Conservation (phyloP, 1,284 basidiomycete genomes). For the Pseudozyma sp. region DNA sequence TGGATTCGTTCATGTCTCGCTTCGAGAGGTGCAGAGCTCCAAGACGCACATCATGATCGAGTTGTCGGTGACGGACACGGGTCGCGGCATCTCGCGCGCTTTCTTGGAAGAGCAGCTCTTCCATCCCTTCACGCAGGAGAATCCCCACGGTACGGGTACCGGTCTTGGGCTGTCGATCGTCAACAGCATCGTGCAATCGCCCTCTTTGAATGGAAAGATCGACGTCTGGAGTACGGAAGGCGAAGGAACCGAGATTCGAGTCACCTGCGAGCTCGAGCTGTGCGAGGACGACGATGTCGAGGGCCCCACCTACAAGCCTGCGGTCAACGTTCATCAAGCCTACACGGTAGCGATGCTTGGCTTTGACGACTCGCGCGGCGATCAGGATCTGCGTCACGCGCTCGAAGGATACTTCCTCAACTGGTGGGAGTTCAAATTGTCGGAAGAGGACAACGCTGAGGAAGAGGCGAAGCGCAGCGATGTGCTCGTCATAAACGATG, state of each 20-base stretch:
- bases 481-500: conserved; percentile 86
- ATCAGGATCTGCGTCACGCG: conserved; percentile 77
- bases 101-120: conserved; percentile 84
- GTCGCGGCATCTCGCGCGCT: conserved; percentile 74
- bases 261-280: conserved; percentile 82
- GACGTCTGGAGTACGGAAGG: conserved; percentile 89
- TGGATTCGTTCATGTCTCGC: conserved; percentile 86
- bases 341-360: conserved; percentile 79
- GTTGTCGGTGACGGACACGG: conserved; percentile 87
- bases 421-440: conserved; percentile 81
- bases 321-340: conserved; percentile 70
- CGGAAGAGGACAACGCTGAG: conserved; percentile 10
- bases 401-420: conserved; percentile 77
- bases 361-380: conserved; percentile 78
- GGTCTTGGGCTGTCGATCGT: conserved; percentile 97
- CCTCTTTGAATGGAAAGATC: conserved; percentile 83
- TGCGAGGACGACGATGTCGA: conserved; percentile 54
- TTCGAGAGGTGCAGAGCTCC: conserved; percentile 78
- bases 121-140: conserved; percentile 92
- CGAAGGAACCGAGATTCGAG: conserved; percentile 90
- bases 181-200: conserved; percentile 87
- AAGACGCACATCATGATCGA: conserved; percentile 79
- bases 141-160: conserved; percentile 89
- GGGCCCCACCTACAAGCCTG: conserved; percentile 69
- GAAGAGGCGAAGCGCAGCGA: conserved; percentile 72